These are phyloP conservation scores for Iodosphaeria phyllophila DNA, from an alignment of 2,329 filamentous ascomycete genomes.

Conservation along the genomic window DNA sequence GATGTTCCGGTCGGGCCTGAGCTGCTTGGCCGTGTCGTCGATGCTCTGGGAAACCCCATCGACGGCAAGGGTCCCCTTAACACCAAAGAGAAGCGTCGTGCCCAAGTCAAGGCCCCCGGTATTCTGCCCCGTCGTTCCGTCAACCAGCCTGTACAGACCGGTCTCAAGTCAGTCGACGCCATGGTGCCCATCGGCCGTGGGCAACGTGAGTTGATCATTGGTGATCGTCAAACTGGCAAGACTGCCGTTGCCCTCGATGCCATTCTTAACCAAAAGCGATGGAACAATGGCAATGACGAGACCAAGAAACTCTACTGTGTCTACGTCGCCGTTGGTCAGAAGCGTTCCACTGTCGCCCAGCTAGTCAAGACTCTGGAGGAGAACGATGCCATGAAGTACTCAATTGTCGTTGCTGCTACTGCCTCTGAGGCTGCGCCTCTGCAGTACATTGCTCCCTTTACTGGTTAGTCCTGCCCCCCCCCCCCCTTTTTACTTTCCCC, in stretches of 20 bases:
- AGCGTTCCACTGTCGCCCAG: conserved; percentile 97
- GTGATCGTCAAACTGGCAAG: conserved; percentile 99
- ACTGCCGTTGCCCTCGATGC: conserved; percentile 95
- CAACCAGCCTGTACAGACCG: conserved; percentile 97
- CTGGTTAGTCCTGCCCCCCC: conserved; percentile 29
- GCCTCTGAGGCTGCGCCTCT: conserved; percentile 92
- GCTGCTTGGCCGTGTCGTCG: conserved; percentile 93
- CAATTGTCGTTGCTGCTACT: conserved; percentile 80
- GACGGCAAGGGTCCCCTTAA: conserved; percentile 98
- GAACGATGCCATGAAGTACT: conserved; percentile 99
- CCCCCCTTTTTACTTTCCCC: conserved; percentile 1
- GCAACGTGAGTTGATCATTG: conserved; percentile 99
- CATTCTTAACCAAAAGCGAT: conserved; percentile 98
- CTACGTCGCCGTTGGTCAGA: conserved; percentile 98
- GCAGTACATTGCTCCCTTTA: conserved; percentile 90
- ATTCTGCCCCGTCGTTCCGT: conserved; percentile 95
- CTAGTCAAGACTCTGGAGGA: conserved; percentile 99
- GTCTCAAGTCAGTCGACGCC: conserved; percentile 97
- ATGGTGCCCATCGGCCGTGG: conserved; percentile 99
- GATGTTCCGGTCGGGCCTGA: conserved; percentile 87
- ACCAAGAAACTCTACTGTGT: conserved; percentile 98
- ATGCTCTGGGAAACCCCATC: conserved; percentile 97
- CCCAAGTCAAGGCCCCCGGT: conserved; percentile 96
- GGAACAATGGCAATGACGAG: conserved; percentile 80
- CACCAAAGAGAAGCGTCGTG: conserved; percentile 80